Percentiles rank a stretch among this genome's conserved stretches.
phyloP scores from a whole-genome alignment of 2,329 filamentous ascomycete species.

The Fusarium napiforme region DNA sequence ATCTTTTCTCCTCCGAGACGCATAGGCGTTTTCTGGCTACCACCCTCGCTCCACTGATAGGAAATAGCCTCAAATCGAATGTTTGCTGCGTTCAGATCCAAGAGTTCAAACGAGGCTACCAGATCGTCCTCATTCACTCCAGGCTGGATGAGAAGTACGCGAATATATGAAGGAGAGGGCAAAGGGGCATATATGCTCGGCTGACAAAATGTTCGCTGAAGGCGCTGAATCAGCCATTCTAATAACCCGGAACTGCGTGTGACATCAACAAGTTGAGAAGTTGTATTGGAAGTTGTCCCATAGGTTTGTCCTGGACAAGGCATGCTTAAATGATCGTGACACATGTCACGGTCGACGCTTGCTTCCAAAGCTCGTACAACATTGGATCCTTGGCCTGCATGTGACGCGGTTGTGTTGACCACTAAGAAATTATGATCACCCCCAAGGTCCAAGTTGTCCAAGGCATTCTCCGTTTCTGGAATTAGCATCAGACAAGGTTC shows the following conservation, averaged over 20 bases:
- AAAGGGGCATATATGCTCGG: neutral
- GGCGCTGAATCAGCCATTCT: neutral
- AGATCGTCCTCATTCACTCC: neutral
- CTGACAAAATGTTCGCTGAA: neutral
- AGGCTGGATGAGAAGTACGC: neutral
- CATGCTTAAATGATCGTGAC: neutral
- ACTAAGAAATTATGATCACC: rapidly evolving
- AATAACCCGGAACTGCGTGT: neutral
- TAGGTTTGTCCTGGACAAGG: neutral
- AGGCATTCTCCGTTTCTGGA: neutral
- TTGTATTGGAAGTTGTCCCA: neutral
- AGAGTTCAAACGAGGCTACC: neutral
- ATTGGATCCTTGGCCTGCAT: rapidly evolving
- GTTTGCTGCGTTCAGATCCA: neutral
- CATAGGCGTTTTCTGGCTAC: neutral
- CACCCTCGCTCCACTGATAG: neutral
- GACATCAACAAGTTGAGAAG: neutral
- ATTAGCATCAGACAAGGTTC: rapidly evolving
- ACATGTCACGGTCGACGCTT: neutral
- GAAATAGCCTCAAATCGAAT: neutral
- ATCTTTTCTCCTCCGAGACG: neutral
- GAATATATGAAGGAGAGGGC: neutral
- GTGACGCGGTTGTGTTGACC: rapidly evolving
- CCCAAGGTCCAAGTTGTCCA: neutral
- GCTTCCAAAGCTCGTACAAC: neutral